Conservation (phyloP, 441 rosid species). For the Mallotus japonicus region DNA sequence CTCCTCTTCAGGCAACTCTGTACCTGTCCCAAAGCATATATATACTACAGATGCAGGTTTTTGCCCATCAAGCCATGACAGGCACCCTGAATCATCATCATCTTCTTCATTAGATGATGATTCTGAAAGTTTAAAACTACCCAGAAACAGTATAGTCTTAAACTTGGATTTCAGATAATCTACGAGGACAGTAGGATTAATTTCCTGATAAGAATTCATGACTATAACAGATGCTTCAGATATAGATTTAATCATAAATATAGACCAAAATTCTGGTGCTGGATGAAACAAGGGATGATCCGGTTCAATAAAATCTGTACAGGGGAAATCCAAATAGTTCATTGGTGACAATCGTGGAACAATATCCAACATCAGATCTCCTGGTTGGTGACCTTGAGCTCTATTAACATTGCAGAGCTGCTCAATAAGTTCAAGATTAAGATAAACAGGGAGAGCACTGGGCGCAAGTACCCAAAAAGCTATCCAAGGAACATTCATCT, state of each 20-base stretch:
- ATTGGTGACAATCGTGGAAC: background rate
- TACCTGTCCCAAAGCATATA: slow-evolving; percentile 1
- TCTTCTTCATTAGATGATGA: background rate
- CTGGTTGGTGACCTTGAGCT: background rate
- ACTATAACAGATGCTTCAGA: background rate
- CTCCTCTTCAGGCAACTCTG: background rate
- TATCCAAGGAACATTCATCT: slow-evolving; percentile 5
- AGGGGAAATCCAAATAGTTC: too few relatives aligned
- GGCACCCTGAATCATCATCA: background rate
- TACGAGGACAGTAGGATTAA: background rate
- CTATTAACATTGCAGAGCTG: background rate
- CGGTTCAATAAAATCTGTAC: too few relatives aligned
- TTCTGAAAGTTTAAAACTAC: background rate
- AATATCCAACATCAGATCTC: background rate
- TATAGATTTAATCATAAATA: too few relatives aligned
- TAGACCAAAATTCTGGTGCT: too few relatives aligned
- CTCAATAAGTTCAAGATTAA: background rate
- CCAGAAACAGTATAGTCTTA: background rate
- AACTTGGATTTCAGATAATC: background rate
- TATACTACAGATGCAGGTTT: background rate
- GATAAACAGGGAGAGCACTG: background rate
- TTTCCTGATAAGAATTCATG: slow-evolving; percentile 9
- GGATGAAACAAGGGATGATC: too few relatives aligned
- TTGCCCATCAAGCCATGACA: slow-evolving; percentile 16
- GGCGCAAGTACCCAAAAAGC: background rate